These are phyloP conservation scores for Zymoseptoria pseudotritici DNA, from an alignment of 2,329 filamentous ascomycete species.

Conservation along the genomic window DNA sequence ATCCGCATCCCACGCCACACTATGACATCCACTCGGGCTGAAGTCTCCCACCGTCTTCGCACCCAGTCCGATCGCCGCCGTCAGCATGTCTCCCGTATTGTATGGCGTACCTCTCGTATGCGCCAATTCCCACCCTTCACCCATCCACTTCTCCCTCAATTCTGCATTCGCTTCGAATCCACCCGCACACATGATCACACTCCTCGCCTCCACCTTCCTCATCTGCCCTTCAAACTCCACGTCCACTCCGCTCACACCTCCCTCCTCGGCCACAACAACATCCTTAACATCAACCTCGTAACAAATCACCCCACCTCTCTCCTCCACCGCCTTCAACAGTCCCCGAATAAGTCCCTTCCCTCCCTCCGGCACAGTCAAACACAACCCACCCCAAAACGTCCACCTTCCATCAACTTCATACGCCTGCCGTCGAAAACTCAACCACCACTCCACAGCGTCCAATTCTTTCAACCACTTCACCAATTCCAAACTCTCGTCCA, in stretches of 20 bases:
- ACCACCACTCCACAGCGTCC: slow-evolving; percentile 30
- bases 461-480: slow-evolving; percentile 26
- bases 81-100: slow-evolving; percentile 54
- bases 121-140: slow-evolving; percentile 56
- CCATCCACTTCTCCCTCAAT: slow-evolving; percentile 49
- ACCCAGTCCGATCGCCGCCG: slow-evolving; percentile 46
- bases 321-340: slow-evolving; percentile 38
- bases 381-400: slow-evolving; percentile 61
- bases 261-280: slow-evolving; percentile 32
- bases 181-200: slow-evolving; percentile 51
- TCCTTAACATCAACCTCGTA: slow-evolving; percentile 42
- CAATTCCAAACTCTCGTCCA: slow-evolving; percentile 31
- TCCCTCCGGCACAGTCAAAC: slow-evolving; percentile 51
- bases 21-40: slow-evolving; percentile 59
- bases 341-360: slow-evolving; percentile 53
- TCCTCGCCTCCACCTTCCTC: slow-evolving; percentile 28
- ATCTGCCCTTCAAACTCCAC: slow-evolving; percentile 23
- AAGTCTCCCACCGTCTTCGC: slow-evolving; percentile 45
- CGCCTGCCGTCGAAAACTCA: slow-evolving; percentile 59
- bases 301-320: slow-evolving; percentile 38
- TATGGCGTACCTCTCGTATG: slow-evolving; percentile 56
- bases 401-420: slow-evolving; percentile 54
- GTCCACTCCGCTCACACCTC: slow-evolving; percentile 29
- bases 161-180: slow-evolving; percentile 57
- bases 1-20: slow-evolving; percentile 58